A percentile compares a stretch with the other conserved stretches of the same genome.
These are phyloP conservation scores for Arachnopeziza araneosa DNA, from an alignment of 2,329 filamentous ascomycete genomes.

Conservation along the genomic window DNA sequence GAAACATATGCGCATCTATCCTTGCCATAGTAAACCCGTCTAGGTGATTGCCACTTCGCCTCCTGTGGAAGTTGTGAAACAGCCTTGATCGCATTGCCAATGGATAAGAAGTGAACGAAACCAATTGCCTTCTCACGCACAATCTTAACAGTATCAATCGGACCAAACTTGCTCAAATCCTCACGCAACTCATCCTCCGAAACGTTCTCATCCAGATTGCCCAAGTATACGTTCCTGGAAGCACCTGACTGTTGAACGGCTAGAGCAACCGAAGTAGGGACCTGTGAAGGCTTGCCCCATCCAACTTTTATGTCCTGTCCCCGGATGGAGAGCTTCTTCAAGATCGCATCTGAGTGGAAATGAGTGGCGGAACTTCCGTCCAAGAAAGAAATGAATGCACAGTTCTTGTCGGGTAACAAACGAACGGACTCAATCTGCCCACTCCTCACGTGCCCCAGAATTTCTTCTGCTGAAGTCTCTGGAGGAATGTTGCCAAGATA, in stretches of 20 bases:
- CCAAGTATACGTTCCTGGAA: constrained; percentile 94
- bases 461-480: constrained; percentile 94
- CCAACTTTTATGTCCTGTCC: constrained; percentile 99
- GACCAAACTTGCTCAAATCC: constrained; percentile 91
- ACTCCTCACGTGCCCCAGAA: constrained; percentile 90
- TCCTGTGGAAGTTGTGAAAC: constrained; percentile 95
- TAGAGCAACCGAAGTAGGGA: constrained; percentile 93
- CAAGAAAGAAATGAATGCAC: constrained; percentile 97
- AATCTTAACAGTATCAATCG: constrained; percentile 95
- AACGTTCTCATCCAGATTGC: constrained; percentile 86
- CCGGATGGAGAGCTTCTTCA: constrained; percentile 98
- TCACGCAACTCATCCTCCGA: constrained; percentile 89
- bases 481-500: constrained; percentile 98
- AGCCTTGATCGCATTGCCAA: constrained; percentile 97
- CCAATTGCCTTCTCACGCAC: constrained; percentile 97
- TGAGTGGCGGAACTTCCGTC: constrained; percentile 97
- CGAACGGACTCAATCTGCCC: constrained; percentile 99
- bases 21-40: constrained; percentile 97
- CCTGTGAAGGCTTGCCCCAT: constrained; percentile 97
- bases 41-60: constrained; percentile 91
- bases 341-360: constrained; percentile 98
- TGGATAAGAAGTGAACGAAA: constrained; percentile 95
- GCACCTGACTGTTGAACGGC: constrained; percentile 96
- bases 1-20: constrained; percentile 97
- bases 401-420: constrained; percentile 97